Evolutionary conservation across 208 protist genomes (phyloP).

Genomic region (Angomonas ambiguus): DNA sequence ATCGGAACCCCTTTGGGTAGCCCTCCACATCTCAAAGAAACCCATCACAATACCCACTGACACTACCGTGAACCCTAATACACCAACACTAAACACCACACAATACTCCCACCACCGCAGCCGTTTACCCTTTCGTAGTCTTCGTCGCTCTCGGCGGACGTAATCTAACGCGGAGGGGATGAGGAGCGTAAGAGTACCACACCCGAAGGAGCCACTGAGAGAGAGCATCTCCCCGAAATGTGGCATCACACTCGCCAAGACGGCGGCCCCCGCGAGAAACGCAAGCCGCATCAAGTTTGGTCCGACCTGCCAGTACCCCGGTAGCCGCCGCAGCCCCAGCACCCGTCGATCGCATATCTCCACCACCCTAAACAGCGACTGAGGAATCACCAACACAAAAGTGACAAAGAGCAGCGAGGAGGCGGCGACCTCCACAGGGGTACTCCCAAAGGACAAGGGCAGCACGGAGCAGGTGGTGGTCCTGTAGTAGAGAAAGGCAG

Average conservation of each 20-base stretch:
- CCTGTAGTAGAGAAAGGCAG: slow-evolving; percentile 26
- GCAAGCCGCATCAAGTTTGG: slow-evolving; percentile 35
- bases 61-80: slow-evolving; percentile 19
- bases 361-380: slow-evolving; percentile 26
- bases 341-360: slow-evolving; percentile 37
- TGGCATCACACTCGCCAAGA: slow-evolving; percentile 27
- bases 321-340: slow-evolving; percentile 29
- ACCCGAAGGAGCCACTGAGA: slow-evolving; percentile 24
- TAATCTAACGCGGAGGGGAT: slow-evolving; percentile 38
- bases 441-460: slow-evolving; percentile 25
- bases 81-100: slow-evolving; percentile 15
- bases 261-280: slow-evolving; percentile 18
- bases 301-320: slow-evolving; percentile 24
- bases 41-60: slow-evolving; percentile 23
- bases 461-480: slow-evolving; percentile 35
- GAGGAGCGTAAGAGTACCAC: slow-evolving; percentile 22
- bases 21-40: slow-evolving; percentile 28
- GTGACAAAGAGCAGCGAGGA: slow-evolving; percentile 39
- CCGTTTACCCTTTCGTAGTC: slow-evolving; percentile 14
- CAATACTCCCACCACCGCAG: slow-evolving; percentile 31
- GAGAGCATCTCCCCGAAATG: slow-evolving; percentile 37
- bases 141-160: slow-evolving; percentile 26
- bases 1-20: slow-evolving; percentile 19
- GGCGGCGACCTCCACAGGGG: slow-evolving; percentile 22
- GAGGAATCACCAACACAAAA: slow-evolving; percentile 38